Evolutionary conservation across 2,329 filamentous ascomycete genomes (phyloP), one percentile per base, ranked within the genome.

Genomic region (Penicillium digitatum): DNA sequence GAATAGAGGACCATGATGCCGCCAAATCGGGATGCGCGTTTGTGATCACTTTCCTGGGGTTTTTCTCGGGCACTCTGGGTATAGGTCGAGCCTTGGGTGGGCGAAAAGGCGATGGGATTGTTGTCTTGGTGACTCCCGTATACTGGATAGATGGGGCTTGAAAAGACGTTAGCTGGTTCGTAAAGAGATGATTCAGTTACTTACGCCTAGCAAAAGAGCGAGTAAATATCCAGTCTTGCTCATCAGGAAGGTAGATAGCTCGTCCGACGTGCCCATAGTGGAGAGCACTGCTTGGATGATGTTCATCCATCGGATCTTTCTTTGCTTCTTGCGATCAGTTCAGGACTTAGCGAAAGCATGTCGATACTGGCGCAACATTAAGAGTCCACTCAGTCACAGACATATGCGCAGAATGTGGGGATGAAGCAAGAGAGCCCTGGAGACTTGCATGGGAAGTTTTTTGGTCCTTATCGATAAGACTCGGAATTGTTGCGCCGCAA

Each of bases 201-300:
- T 54, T 66, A 74, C 67, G 56, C 22, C 57, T 65, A 32, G 59
- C 60, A 34, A 72, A 64, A 1, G 66, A 68, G 45, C 79, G 74
- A 47, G 70, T 64, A 62, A 81, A 82, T n/a, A 62, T 62, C 82
- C 82, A 85, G 52, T 69, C 58, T 40, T 74, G 71, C 7, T 72
- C 72, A 5, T 81, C 76, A 1, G 74, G 55, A 52, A 78, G 68
- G 66, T 84, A 85, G n/a, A 68, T 63, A 43, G 78, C 73, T 60
- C 72, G 73, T 62, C 82, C 82, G 53, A 82, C 72, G 64, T 83
- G 80, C 72, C 82, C 82, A 71, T 82, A 84, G 57, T 79, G 79
- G 49, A 84, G 78, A 75, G 78, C 75, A 69, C 71, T 69, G 45
- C 71, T 66, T 40, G 69, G 66, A 60, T 70, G 66, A 60, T 70